Conservation (phyloP, 2,329 filamentous ascomycete species). For the Ceratocystis ficicola region DNA sequence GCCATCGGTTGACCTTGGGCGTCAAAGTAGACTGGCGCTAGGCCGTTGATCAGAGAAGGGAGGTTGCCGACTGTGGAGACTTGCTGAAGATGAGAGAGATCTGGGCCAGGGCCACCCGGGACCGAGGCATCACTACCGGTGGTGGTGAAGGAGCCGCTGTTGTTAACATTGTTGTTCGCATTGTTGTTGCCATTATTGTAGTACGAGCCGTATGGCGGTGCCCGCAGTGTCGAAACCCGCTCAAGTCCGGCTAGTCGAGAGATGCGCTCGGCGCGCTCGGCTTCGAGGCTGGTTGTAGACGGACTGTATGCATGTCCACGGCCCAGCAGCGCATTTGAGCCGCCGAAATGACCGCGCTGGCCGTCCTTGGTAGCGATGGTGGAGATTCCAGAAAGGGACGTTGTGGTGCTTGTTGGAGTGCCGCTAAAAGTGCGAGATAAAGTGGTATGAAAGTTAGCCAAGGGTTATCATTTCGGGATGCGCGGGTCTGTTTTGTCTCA, state of each 20-base stretch:
- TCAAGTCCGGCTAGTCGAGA: constrained; percentile 88
- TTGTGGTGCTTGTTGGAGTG: constrained; percentile 85
- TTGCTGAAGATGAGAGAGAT: constrained; percentile 36
- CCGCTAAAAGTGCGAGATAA: constrained; percentile 42
- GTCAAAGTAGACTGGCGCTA: constrained; percentile 62
- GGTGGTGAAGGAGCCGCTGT: constrained; percentile 23
- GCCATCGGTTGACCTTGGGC: constrained; percentile 54
- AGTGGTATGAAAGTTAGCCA: neutral
- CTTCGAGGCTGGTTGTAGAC: constrained; percentile 63
- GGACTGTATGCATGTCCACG: constrained; percentile 48
- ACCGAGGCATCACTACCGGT: constrained; percentile 24
- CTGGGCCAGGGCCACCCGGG: constrained; percentile 36
- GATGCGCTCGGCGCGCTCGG: constrained; percentile 88
- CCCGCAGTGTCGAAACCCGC: constrained; percentile 65
- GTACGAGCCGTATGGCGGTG: constrained; percentile 28
- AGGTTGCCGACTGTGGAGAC: constrained; percentile 25
- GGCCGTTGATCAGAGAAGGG: constrained; percentile 21
- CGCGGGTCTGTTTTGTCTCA: neutral
- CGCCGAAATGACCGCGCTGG: constrained; percentile 62
- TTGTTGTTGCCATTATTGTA: constrained; percentile 22
- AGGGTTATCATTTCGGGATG: neutral
- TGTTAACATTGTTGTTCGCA: constrained; percentile 22
- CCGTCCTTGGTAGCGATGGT: constrained; percentile 96
- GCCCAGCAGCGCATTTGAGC: constrained; percentile 37
- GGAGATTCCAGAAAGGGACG: constrained; percentile 79